Conservation (phyloP, 2,329 filamentous ascomycete species). For the Domatiomyces globalis region DNA sequence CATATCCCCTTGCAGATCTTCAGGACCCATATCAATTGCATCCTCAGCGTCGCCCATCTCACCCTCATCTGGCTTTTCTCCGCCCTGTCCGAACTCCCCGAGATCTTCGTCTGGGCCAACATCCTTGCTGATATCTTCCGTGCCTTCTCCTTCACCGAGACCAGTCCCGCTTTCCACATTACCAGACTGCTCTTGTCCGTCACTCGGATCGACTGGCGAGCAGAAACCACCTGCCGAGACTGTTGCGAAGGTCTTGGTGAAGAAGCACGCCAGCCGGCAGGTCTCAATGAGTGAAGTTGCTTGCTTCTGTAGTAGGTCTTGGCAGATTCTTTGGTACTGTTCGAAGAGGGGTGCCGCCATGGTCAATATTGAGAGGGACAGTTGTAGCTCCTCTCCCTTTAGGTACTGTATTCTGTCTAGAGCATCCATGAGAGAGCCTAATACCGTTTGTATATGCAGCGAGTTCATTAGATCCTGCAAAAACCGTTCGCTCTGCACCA, state of each 20-base stretch:
- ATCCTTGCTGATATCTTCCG: constrained; percentile 96
- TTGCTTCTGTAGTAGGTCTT: constrained; percentile 44
- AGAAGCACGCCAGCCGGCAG: constrained; percentile 58
- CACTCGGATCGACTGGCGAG: constrained; percentile 67
- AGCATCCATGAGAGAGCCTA: constrained; percentile 29
- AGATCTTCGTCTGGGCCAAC: constrained; percentile 87
- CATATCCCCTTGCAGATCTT: constrained; percentile 78
- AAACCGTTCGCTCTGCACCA: constrained; percentile 42
- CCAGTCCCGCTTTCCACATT: constrained; percentile 85
- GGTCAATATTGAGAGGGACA: constrained; percentile 40
- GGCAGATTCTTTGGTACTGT: constrained; percentile 54
- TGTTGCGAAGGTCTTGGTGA: constrained; percentile 64
- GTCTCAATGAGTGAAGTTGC: constrained; percentile 53
- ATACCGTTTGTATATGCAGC: constrained; percentile 46
- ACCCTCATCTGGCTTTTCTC: constrained; percentile 46
- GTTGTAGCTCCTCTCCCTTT: constrained; percentile 29
- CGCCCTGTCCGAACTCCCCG: constrained; percentile 63
- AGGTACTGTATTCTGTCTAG: constrained; percentile 34
- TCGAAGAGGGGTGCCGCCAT: constrained; percentile 56
- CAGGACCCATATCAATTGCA: constrained; percentile 51
- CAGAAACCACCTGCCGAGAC: constrained; percentile 82
- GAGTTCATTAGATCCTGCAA: constrained; percentile 42
- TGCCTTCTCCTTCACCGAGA: constrained; percentile 85
- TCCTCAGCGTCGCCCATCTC: constrained; percentile 34
- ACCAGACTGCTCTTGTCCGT: constrained; percentile 54